Percentiles rank a stretch among this genome's conserved stretches.
Evolutionary conservation across 495 filamentous ascomycete genomes (phyloP).

Genomic region (Aspergillus ellipticus): DNA sequence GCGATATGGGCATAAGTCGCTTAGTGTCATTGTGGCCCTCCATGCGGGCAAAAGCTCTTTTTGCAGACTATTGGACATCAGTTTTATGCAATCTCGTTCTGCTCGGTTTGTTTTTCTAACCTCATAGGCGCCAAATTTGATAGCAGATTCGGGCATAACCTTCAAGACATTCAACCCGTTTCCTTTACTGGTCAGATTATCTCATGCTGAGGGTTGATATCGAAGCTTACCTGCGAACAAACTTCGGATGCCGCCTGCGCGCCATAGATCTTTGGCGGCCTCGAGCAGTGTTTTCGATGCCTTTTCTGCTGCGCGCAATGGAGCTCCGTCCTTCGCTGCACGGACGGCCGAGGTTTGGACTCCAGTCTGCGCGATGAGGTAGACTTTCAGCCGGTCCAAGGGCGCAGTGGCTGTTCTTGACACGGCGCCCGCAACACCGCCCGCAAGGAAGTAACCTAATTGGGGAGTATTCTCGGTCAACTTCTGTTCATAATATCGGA

Average conservation of each 20-base stretch:
- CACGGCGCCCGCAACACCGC: conserved; percentile 85
- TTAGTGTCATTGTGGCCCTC: conserved; percentile 86
- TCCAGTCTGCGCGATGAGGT: conserved; percentile 87
- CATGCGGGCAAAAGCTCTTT: conserved; percentile 76
- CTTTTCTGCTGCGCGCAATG: conserved; percentile 61
- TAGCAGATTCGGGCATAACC: conserved; percentile 96
- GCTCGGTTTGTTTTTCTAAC: no score
- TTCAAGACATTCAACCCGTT: conserved; percentile 97
- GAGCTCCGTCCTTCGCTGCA: conserved; percentile 68
- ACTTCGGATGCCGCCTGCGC: conserved; percentile 81
- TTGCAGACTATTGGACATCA: conserved; percentile 62
- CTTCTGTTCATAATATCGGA: conserved; percentile 51
- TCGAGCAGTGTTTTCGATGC: conserved; percentile 64
- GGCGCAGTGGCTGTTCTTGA: conserved; percentile 93
- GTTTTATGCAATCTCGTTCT: background rate
- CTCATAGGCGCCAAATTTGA: conserved; percentile 95
- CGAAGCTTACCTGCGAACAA: conserved; percentile 81
- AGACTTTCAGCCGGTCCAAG: conserved; percentile 94
- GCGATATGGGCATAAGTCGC: conserved; percentile 73
- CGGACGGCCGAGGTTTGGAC: conserved; percentile 54
- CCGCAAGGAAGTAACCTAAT: conserved; percentile 96
- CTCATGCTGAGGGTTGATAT: background rate
- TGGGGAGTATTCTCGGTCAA: conserved; percentile 62
- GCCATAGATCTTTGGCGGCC: conserved; percentile 74
- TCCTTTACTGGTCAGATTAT: conserved; percentile 53